Evolutionary conservation across 768 basidiomycete species (phyloP), one percentile per base, ranked within the genome.

Genomic region (Psilocybe cyanescens): DNA sequence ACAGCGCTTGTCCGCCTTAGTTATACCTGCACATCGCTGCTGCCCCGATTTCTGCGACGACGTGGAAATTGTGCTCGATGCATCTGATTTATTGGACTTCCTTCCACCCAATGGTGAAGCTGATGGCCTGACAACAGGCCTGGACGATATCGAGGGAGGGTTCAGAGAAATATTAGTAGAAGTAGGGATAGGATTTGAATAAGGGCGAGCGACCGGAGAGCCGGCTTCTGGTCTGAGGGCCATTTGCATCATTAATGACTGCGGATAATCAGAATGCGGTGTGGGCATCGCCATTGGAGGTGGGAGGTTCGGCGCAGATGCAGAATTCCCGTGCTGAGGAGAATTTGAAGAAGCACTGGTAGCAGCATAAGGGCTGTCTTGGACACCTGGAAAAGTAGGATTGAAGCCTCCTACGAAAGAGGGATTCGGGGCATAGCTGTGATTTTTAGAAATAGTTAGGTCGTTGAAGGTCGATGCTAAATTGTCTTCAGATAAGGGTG

Each of bases 1-100:
- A 66, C 92, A 94, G 37, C 74, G 84, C 64, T 81, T 83, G 8
- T 85, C 88, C 12, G 82, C 76, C 68, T 85, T 86, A n/a, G 90
- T 93, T 39, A 81, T 74, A 4, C 85, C 89, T 60, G 78, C 78
- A 68, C 92, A 94, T 67, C 85, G 90, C 12, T 77, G 75, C 55
- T 71, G 67, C 8, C 60, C 63, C 28, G 62, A 5, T 35, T 69
- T 70, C 33, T 58, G 63, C 17, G 65, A 64, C 9, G 67, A 55
- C 4, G 67, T 65, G 3, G 64, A 47, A 17, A 30, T n/a, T 35
- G 46, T 58, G 45, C 55, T 54, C 8, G 65, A 63, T 3, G 47
- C 28, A 6, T 61, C 64, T 8, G 61, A 63, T 54, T 48, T 67
- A 56, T 8, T 50, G 51, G 61, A 47, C 47, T 63, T 62, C 9